Conservation (phyloP, 176 grass and related monocot species). For the Eleusine indica region DNA sequence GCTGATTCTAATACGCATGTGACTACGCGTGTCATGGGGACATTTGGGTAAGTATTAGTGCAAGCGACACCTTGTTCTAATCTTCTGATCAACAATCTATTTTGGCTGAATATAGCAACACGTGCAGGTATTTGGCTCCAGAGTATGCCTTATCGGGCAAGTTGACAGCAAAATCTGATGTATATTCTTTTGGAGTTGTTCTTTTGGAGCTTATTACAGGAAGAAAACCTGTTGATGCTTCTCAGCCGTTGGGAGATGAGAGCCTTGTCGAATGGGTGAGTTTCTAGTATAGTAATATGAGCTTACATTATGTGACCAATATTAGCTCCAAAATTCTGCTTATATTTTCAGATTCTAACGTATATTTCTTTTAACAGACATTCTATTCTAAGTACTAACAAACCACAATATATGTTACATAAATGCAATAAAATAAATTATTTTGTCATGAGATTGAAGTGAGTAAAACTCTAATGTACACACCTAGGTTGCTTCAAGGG, state of each 20-base stretch:
- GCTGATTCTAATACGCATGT: conserved; percentile 86
- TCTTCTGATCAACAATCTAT: conserved; percentile 23
- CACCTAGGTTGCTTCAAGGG: not conserved
- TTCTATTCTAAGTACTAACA: not conserved
- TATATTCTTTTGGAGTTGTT: conserved; percentile 99
- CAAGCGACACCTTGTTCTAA: conserved; percentile 5
- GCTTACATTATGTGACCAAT: not conserved
- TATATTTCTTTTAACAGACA: not conserved
- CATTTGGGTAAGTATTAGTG: conserved; percentile 74
- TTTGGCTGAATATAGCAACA: conserved; percentile 5
- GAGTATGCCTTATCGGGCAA: conserved; percentile 94
- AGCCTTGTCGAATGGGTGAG: conserved; percentile 98
- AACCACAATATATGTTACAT: not conserved
- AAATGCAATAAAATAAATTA: not conserved
- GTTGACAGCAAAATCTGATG: conserved; percentile 93
- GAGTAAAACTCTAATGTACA: not conserved
- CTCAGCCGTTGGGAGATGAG: conserved; percentile 95
- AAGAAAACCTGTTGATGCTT: conserved; percentile 96
- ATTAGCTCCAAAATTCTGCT: not conserved
- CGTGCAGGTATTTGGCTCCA: conserved; percentile 89
- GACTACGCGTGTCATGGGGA: conserved; percentile 96
- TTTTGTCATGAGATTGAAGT: not conserved
- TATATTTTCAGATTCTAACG: not conserved
- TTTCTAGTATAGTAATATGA: conserved; percentile 19
- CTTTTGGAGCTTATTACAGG: conserved; percentile 99